A percentile compares a stretch with the other conserved stretches of the same genome.
Conservation (phyloP, 305 asterid genomes). For the Fraxinus velutina region DNA sequence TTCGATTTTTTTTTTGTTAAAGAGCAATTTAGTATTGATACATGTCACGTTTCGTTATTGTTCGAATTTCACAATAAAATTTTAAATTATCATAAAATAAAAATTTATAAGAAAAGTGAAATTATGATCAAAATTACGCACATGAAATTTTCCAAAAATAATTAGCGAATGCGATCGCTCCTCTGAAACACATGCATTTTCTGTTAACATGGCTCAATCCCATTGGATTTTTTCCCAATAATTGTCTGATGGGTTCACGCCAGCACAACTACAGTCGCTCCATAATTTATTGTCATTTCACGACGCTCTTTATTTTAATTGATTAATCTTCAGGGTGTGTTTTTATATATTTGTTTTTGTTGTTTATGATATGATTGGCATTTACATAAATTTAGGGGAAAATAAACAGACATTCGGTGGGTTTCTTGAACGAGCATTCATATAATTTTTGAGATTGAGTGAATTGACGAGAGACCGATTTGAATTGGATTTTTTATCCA, state of each 20-base stretch:
- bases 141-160: background rate
- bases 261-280: background rate
- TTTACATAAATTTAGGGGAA: conserved; percentile 8
- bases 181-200: background rate
- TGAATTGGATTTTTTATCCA: conserved; percentile 27
- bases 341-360: background rate
- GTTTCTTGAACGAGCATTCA: conserved; percentile 25
- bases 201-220: background rate
- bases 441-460: conserved; percentile 30
- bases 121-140: background rate
- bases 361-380: conserved; percentile 3
- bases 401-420: conserved; percentile 29
- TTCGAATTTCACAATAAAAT: background rate
- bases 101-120: background rate
- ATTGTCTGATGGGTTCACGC: background rate
- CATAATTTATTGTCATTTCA: background rate
- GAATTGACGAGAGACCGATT: conserved; percentile 29
- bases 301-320: background rate
- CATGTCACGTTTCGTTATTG: background rate
- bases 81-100: background rate
- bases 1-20: background rate
- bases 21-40: background rate
- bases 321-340: background rate
- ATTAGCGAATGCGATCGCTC: background rate
- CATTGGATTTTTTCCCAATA: background rate